Evolutionary conservation across 306 rosid genomes (phyloP), one percentile per base, ranked within the genome.

Genomic region (Prunus armeniaca): DNA sequence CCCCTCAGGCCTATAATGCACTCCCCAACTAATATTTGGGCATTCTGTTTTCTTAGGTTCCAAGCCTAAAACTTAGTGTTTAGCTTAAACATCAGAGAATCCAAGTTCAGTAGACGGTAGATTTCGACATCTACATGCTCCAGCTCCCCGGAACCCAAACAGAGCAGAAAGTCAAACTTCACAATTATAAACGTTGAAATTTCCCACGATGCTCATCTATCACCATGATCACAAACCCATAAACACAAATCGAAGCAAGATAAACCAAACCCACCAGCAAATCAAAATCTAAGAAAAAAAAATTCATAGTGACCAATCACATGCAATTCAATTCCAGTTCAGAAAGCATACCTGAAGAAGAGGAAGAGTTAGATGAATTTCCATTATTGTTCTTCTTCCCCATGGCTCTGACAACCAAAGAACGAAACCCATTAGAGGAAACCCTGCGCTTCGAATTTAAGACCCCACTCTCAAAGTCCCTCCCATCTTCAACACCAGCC

Each of bases 301-400:
- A 76, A 78, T 51, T 41, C 57, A 51, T 19, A 67, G 43, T 12
- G 5, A 28, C 12, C 12, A 60, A 74, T 15, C n/a, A 63, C 43
- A 47, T 43, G 68, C 18, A 19, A 67, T 80, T 65, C 46, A 30
- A 57, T 24, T 20, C n/a, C 62, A 52, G 25, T 45, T 25, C 63
- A 60, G 71, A 62, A 66, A 11, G 71, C 83, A 71, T 54, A 85
- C 86, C 88, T 47, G 89, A 85, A 77, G 89, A 86, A 6, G 93
- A 86, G 2, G 93, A 86, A 11, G 88, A 84, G 78, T 82, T 79
- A 58, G 79, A 82, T 6, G 89, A 88, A 78, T 84, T 81, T 74
- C 83, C 92, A 30, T 78, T 73, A 77, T 91, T 72, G 69, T 74
- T 89, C 78, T 91, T 93, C 82, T 91, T 93, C 61, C 93, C 91